Base-by-base conservation (phyloP, 2,329 filamentous ascomycete genomes). In the Calonectria crousiana region DNA sequence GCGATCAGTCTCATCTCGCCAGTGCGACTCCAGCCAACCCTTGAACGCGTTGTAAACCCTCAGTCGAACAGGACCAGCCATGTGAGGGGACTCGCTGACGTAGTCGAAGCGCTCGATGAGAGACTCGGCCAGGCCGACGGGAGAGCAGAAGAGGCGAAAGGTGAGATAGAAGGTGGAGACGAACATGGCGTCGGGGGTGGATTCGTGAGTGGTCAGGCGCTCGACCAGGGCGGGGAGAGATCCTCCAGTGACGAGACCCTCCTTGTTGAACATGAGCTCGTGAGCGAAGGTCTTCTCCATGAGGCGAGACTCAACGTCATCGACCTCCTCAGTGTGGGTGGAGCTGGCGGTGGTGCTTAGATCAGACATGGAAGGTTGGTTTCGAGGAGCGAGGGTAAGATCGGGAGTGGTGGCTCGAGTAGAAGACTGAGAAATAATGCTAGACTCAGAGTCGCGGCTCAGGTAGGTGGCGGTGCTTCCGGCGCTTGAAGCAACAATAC, bases 11-110 rank as follows among this genome's bases (percentile, higher is more conserved):
- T 95, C 92, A 76, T 95, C 92, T 62, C 94, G 92, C 96, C 97
- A 99, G 84, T 99, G 95, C 9, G 94, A 97, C 86, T 98, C 97
- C 26, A 99, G 88, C 97, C 97, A 99, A 52, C 95, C 94, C 85
- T 99, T 99, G 89, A 99, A 95, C 71, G 95, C 93, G 83, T 99
- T 98, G 87, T 97, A 98, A 1, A 98, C 95, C 67, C 97, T 92
- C 62, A 99, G 88, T 66, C 96, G 93, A 28, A 98, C 96, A 0
- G 96, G 95, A 3, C 89, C 91, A 28, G 95, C 93, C 76, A 96
- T 85, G 73, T 92, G 90, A 28, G 92, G 91, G 62, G 93, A 94
- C 74, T 97, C 94, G 16, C 92, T 94, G 47, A 98, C 94, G 79
- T 98, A 98, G 73, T 98, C 95, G 83, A 98, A 99, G 36, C 97